These are phyloP conservation scores for Neurospora sp. DNA, from an alignment of 2,329 filamentous ascomycete species.

Conservation along the genomic window DNA sequence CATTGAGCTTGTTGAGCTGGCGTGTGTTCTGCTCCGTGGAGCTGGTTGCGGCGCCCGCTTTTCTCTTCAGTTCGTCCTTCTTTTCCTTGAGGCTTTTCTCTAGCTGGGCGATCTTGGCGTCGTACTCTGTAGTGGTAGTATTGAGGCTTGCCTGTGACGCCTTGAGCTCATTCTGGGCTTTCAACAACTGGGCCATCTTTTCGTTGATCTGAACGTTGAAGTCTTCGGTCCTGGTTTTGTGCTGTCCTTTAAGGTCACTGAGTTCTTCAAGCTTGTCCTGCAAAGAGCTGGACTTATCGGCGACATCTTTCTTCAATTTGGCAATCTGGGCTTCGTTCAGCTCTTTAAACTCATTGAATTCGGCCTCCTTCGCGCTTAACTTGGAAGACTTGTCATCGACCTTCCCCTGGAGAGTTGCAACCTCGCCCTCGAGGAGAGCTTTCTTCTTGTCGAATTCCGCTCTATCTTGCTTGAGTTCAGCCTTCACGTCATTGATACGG, in stretches of 20 bases:
- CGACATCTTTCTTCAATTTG: not conserved
- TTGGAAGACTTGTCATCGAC: not conserved
- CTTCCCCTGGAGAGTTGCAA: not conserved
- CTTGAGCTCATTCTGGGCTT: not conserved
- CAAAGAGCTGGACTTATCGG: not conserved
- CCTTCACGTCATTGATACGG: not conserved
- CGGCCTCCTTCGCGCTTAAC: not conserved
- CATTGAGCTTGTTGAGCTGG: not conserved
- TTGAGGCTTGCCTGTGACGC: not conserved
- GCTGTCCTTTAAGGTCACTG: not conserved
- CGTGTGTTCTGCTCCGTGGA: not conserved
- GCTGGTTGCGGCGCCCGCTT: not conserved
- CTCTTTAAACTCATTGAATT: not conserved
- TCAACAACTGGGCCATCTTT: not conserved
- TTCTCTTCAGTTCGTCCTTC: not conserved
- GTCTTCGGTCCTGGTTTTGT: not conserved
- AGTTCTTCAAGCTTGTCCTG: not conserved
- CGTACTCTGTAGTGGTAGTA: not conserved
- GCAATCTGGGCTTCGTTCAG: not conserved
- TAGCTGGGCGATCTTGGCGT: not conserved
- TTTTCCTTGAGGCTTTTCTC: not conserved
- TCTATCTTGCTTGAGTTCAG: not conserved
- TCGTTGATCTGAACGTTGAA: not conserved
- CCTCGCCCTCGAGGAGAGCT: not conserved
- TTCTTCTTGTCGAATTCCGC: not conserved